phyloP scores from a whole-genome alignment of 208 protist species.

The Leishmania turanica region DNA sequence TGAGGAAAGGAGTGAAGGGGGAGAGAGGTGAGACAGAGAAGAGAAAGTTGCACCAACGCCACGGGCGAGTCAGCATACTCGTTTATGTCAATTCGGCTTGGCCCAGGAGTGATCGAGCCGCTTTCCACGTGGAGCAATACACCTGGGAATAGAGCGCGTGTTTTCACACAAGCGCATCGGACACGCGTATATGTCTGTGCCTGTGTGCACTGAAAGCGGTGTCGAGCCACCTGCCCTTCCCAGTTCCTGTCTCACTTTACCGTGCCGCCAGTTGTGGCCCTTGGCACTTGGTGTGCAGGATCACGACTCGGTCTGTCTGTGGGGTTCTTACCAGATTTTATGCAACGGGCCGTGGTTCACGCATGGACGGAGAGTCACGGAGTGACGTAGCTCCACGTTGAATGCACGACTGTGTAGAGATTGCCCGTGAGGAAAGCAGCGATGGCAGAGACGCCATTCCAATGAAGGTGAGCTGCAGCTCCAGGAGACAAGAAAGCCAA shows the following conservation, averaged over 20 bases:
- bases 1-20: background rate
- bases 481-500: background rate
- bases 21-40: background rate
- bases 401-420: too few species aligned
- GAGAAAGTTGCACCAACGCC: background rate
- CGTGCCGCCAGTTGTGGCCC: background rate
- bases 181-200: background rate
- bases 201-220: too few species aligned
- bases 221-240: background rate
- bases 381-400: too few species aligned
- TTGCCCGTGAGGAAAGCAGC: background rate
- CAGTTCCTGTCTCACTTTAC: background rate
- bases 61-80: background rate
- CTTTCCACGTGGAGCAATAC: background rate
- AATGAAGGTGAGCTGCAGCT: background rate
- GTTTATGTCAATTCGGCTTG: background rate
- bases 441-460: background rate
- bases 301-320: too few species aligned
- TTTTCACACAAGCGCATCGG: background rate
- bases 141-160: too few species aligned
- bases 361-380: too few species aligned
- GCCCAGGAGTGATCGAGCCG: background rate
- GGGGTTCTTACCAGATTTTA: too few species aligned
- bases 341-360: background rate
- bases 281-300: background rate